Conservation (phyloP, 1,284 basidiomycete species). For the Melampsora americana region DNA sequence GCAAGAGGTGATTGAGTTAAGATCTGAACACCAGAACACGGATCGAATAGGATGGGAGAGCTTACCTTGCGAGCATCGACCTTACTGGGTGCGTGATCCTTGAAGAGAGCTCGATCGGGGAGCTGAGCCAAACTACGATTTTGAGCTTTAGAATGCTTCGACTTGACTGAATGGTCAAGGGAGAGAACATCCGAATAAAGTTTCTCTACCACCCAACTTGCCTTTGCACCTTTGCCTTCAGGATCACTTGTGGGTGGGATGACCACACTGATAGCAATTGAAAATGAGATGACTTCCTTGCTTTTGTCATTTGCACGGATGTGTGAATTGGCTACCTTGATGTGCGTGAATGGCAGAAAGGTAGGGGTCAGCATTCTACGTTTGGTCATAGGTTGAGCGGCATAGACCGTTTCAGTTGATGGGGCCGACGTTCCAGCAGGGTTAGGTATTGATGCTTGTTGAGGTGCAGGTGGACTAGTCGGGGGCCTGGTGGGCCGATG, state of each 20-base stretch:
- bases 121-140: slow-evolving; percentile 71
- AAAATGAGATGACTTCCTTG: slow-evolving; percentile 79
- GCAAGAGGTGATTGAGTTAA: slow-evolving; percentile 44
- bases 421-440: neutral
- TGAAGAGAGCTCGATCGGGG: slow-evolving; percentile 90
- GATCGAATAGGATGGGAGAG: slow-evolving; percentile 43
- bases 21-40: slow-evolving; percentile 30
- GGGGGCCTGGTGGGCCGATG: neutral
- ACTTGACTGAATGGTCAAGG: slow-evolving; percentile 65
- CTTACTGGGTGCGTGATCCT: slow-evolving; percentile 91
- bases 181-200: slow-evolving; percentile 83
- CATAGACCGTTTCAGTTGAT: slow-evolving; percentile 4
- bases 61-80: slow-evolving; percentile 87
- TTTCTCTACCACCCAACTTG: slow-evolving; percentile 87
- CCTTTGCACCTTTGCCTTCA: slow-evolving; percentile 58
- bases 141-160: slow-evolving; percentile 65
- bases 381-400: slow-evolving; percentile 34
- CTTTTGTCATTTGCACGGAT: slow-evolving; percentile 79
- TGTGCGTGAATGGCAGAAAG: slow-evolving; percentile 48
- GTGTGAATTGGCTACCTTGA: slow-evolving; percentile 60
- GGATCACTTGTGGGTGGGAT: slow-evolving; percentile 55
- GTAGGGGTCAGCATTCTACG: slow-evolving; percentile 50
- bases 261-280: slow-evolving; percentile 58
- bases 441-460: neutral
- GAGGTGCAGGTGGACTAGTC: neutral